Evolutionary conservation across 2,329 filamentous ascomycete genomes (phyloP), one percentile per base, ranked within the genome.

Genomic region (Claviceps africana): DNA sequence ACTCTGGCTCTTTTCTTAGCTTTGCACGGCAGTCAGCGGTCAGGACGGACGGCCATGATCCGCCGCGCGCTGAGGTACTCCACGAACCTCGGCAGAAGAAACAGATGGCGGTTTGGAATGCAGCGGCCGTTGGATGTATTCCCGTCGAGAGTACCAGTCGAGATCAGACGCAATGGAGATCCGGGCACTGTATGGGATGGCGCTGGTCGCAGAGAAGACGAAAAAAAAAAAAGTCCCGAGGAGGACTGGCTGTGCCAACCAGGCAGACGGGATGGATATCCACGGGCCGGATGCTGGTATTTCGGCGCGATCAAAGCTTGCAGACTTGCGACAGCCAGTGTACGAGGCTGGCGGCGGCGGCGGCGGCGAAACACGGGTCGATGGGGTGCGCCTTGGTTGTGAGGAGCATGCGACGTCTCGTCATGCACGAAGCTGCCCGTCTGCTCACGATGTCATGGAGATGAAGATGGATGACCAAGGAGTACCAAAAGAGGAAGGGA

Each of bases 301-400:
- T 43, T n/a, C 43, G 50, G 42, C 47, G 43, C 33, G 52, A 53
- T 40, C 42, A 46, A 46, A 46, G 28, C 44, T 46, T 46, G 31
- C 51, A 33, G 51, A 54, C 35, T 40, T 56, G 57, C 52, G 55
- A 58, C 57, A 48, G 47, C 51, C 46, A 54, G 51, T 53, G 56
- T 55, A 48, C 53, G 56, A 57, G 56, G 48, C 40, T 48, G 46
- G 31, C 33, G 40, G 43, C 53, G 48, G 45, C 37, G 46, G 31
- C 33, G 40, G 43, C 53, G 48, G 45, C 37, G 45, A 53, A 53
- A 55, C 51, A 33, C 33, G 47, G 48, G 22, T 52, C 28, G 51
- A 33, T 40, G 21, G 44, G 44, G 13, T 25, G 51, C 45, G 55
- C 48, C 51, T 51, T 21, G 50, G 52, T 56, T 58, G 56, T 49